phyloP scores from a whole-genome alignment of 805 yeast genomes.

The Metschnikowia drakensbergensis region DNA sequence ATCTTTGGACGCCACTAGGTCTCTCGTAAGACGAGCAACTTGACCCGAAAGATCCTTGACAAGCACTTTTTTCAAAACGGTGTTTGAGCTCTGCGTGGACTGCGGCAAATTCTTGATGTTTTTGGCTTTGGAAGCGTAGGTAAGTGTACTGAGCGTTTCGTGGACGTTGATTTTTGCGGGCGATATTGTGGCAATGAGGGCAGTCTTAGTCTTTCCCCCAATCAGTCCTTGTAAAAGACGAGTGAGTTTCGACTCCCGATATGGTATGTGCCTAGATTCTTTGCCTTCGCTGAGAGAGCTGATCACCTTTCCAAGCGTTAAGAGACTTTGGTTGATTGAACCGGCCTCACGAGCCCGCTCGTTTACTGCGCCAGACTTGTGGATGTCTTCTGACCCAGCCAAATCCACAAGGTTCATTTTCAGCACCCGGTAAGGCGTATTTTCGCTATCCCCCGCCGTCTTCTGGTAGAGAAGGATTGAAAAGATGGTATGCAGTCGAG shows the following conservation, averaged over 20 bases:
- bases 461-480: conserved; percentile 51
- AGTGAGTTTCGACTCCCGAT: conserved; percentile 77
- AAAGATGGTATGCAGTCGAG: conserved; percentile 76
- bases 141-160: conserved; percentile 80
- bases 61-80: conserved; percentile 48
- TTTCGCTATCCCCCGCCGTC: conserved; percentile 31
- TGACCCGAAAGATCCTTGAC: conserved; percentile 52
- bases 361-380: conserved; percentile 80
- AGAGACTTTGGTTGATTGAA: conserved; percentile 79
- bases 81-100: conserved; percentile 38
- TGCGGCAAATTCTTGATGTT: conserved; percentile 64
- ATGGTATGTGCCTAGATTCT: conserved; percentile 64
- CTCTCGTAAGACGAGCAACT: conserved; percentile 54
- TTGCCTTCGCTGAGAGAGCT: conserved; percentile 43
- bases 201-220: conserved; percentile 86
- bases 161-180: conserved; percentile 76
- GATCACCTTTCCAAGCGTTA: conserved; percentile 87
- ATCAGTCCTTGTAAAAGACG: conserved; percentile 72
- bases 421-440: conserved; percentile 38
- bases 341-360: conserved; percentile 93
- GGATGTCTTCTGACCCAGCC: conserved; percentile 92
- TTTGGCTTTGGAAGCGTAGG: conserved; percentile 85
- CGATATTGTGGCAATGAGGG: conserved; percentile 81
- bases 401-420: conserved; percentile 85
- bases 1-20: conserved; percentile 56